Conservation (phyloP, 768 basidiomycete species). For the Ramaria rubella region DNA sequence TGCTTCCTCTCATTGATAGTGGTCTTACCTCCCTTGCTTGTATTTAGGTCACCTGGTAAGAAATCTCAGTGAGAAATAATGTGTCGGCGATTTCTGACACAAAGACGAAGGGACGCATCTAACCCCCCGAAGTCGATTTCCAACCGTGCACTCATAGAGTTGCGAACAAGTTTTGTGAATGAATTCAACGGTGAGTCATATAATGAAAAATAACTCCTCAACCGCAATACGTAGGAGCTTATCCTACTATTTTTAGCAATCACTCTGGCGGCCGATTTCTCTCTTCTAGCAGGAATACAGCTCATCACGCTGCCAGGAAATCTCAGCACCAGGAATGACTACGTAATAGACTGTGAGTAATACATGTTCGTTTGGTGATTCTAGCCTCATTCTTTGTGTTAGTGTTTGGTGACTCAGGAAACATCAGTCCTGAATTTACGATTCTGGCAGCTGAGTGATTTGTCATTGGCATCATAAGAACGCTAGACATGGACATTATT, state of each 20-base stretch:
- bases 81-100: neutral
- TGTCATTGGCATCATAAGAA: no score
- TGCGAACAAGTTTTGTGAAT: neutral
- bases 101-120: conserved; percentile 2
- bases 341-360: neutral
- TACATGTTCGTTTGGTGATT: neutral
- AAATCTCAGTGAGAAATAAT: neutral
- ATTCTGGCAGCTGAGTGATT: conserved; percentile 16
- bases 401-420: conserved; percentile 35
- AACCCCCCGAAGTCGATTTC: conserved; percentile 6
- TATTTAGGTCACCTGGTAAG: conserved; percentile 4
- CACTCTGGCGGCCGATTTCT: conserved; percentile 1
- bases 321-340: conserved; percentile 1
- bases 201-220: neutral
- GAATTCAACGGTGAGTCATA: neutral
- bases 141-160: neutral
- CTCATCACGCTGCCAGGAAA: neutral
- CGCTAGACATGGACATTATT: neutral
- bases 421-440: conserved; percentile 29
- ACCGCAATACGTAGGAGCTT: neutral
- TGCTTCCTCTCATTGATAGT: neutral
- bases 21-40: no score
- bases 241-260: neutral
- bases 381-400: neutral
- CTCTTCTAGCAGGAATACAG: conserved; percentile 2